Base-by-base conservation (phyloP, 805 yeast genomes). In the Saccharomycopsis capsularis region DNA sequence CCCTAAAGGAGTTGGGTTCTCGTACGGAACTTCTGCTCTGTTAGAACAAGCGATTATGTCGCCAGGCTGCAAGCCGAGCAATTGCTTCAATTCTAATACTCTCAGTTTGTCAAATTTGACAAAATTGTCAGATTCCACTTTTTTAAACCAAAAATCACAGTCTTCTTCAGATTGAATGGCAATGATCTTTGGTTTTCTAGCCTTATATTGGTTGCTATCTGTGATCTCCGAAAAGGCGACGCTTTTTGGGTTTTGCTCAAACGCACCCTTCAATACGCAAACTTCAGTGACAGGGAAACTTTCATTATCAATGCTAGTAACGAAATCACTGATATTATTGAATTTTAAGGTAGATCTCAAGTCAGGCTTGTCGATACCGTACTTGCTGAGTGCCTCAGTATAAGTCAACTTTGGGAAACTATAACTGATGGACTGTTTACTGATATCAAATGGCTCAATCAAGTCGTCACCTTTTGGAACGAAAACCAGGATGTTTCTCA, bases 311-410 rank as follows among this genome's bases (percentile, higher is more conserved):
- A 53, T 55, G 0, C 52, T 60, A 21, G 74, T 71, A 2, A 42
- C 29, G 48, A 58, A 69, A 3, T 61, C 63, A 1, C 75, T 64
- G n/a, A 88, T 54, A 47, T 76, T 71, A 1, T 58, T 50, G 38
- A 88, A 75, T 30, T 70, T 60, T 29, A 87, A 55, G 1, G 67
- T 60, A 0, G 85, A 82, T 53, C 97, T 72, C 55, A 93, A 65
- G 63, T 93, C 98, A 0, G 99, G 99, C 63, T 93, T 93, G 62
- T 93, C 99, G 45, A 90, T 85, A 15, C 99, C 99, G 60, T 79
- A 93, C 18, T 66, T 69, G 1, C 76, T 61, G 63, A 93, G 70
- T 0, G 88, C 96, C 2, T 85, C 82, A 0, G 63, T 56, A 59
- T 93, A 93, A 1, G 77, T 68, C 50, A 91, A 57, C 48, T 70